A percentile compares a stretch with the other conserved stretches of the same genome.
Conservation (phyloP, 2,329 filamentous ascomycete species). For the Tolypocladium pustulatum region DNA sequence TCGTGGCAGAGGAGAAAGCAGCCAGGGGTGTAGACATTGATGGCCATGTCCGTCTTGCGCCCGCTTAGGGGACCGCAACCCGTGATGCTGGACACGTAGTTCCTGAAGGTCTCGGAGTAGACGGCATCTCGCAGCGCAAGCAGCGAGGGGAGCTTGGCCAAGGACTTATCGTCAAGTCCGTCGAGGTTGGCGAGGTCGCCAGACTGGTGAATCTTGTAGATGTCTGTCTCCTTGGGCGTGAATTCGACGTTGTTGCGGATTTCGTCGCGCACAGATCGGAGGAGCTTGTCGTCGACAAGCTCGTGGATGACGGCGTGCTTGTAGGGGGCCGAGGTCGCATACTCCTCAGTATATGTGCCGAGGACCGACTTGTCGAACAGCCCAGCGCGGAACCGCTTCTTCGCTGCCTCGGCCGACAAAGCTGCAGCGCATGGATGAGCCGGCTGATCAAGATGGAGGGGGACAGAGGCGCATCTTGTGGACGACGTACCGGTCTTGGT, state of each 20-base stretch:
- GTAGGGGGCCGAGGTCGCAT: conserved; percentile 61
- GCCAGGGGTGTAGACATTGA: conserved; percentile 95
- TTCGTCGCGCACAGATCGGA: conserved; percentile 79
- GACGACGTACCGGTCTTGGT: conserved; percentile 33
- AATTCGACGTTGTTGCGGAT: conserved; percentile 87
- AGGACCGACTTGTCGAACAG: conserved; percentile 53
- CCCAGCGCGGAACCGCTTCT: conserved; percentile 51
- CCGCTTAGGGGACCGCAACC: conserved; percentile 80
- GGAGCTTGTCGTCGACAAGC: conserved; percentile 68
- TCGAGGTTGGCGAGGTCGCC: conserved; percentile 95
- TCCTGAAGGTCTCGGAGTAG: conserved; percentile 81
- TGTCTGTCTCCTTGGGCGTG: conserved; percentile 97
- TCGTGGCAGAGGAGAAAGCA: conserved; percentile 95
- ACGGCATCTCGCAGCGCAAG: conserved; percentile 85
- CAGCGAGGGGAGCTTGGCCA: conserved; percentile 81
- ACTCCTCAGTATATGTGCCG: conserved; percentile 47
- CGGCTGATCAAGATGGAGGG: conserved; percentile 4
- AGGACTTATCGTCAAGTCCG: conserved; percentile 76
- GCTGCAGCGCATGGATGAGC: conserved; percentile 20
- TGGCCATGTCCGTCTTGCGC: conserved; percentile 96
- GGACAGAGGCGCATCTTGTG: neutral
- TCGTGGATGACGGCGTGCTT: conserved; percentile 83
- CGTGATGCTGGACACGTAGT: conserved; percentile 80
- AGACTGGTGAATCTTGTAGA: conserved; percentile 99
- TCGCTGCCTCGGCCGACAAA: conserved; percentile 37